Evolutionary conservation across 352 stramenopile genomes (phyloP).

Genomic region (Phytopythium mirpurense): DNA sequence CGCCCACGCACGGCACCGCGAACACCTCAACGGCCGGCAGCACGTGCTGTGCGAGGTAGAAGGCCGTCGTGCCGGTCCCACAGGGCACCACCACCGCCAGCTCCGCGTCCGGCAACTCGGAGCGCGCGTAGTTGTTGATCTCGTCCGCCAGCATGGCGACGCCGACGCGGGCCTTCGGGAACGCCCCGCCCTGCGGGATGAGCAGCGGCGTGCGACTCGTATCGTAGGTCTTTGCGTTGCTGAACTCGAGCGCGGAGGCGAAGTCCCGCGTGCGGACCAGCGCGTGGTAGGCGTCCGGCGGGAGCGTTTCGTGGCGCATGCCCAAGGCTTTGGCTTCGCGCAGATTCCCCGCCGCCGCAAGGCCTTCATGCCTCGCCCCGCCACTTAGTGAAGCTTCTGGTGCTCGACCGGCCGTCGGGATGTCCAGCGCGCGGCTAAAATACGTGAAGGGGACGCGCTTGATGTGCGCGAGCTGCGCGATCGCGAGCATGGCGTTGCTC

Average conservation of each 20-base stretch:
- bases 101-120: conserved; percentile 8
- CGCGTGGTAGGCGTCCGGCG: conserved; percentile 30
- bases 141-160: conserved; percentile 55
- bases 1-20: conserved; percentile 68
- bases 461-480: conserved; percentile 74
- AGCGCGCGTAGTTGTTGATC: conserved; percentile 56
- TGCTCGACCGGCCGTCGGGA: conserved; percentile 3
- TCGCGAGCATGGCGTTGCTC: conserved; percentile 84
- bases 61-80: conserved; percentile 71
- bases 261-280: conserved; percentile 46
- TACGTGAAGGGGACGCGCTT: conserved; percentile 81
- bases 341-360: conserved; percentile 30
- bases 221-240: neutral
- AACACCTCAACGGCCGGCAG: conserved; percentile 38
- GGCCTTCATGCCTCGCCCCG: too few species aligned
- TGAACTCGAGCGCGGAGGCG: conserved; percentile 8
- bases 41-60: conserved; percentile 77
- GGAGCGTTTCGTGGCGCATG: conserved; percentile 64
- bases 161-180: conserved; percentile 49
- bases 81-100: conserved; percentile 70
- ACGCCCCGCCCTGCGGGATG: conserved; percentile 72
- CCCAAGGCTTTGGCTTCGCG: conserved; percentile 33
- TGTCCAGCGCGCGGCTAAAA: conserved; percentile 46
- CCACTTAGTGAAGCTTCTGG: too few species aligned
- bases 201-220: conserved; percentile 17